Evolutionary conservation across 2,329 filamentous ascomycete species (phyloP).

Genomic region (Hymenoscyphus scutula): DNA sequence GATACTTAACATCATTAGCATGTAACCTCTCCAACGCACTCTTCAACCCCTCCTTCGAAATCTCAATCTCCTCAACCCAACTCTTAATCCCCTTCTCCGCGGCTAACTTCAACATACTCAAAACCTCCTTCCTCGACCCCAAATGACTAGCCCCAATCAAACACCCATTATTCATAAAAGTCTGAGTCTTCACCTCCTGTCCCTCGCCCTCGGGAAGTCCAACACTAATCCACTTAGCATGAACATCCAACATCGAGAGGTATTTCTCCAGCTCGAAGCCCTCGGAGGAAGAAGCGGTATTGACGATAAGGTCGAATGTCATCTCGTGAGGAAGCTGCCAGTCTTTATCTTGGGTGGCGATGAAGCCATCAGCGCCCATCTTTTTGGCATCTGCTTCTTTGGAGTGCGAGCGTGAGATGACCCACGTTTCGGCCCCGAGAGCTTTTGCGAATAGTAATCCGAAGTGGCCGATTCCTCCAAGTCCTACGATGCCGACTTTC

Average conservation of each 20-base stretch:
- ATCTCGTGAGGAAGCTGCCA: conserved; percentile 57
- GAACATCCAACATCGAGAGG: conserved; percentile 76
- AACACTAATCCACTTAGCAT: conserved; percentile 76
- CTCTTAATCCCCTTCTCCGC: conserved; percentile 67
- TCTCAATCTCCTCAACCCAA: conserved; percentile 72
- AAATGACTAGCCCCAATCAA: conserved; percentile 70
- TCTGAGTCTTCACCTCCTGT: conserved; percentile 68
- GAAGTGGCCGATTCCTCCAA: conserved; percentile 72
- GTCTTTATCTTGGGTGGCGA: conserved; percentile 55
- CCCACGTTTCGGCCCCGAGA: conserved; percentile 60
- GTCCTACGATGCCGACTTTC: conserved; percentile 72
- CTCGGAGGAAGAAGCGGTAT: conserved; percentile 67
- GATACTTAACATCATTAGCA: conserved; percentile 69
- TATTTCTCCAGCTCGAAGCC: conserved; percentile 69
- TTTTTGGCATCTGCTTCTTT: conserved; percentile 58
- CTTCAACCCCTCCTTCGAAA: conserved; percentile 66
- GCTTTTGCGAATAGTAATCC: conserved; percentile 69
- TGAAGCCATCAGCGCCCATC: conserved; percentile 60
- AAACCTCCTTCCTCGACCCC: conserved; percentile 66
- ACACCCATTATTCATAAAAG: conserved; percentile 71
- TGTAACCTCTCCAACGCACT: conserved; percentile 68
- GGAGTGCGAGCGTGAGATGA: conserved; percentile 57
- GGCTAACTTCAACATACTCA: conserved; percentile 70
- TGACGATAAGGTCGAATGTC: conserved; percentile 75
- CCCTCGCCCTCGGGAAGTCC: conserved; percentile 76